These are phyloP conservation scores for Bromus sterilis DNA, from an alignment of 176 grass and related monocot genomes.

Conservation along the genomic window DNA sequence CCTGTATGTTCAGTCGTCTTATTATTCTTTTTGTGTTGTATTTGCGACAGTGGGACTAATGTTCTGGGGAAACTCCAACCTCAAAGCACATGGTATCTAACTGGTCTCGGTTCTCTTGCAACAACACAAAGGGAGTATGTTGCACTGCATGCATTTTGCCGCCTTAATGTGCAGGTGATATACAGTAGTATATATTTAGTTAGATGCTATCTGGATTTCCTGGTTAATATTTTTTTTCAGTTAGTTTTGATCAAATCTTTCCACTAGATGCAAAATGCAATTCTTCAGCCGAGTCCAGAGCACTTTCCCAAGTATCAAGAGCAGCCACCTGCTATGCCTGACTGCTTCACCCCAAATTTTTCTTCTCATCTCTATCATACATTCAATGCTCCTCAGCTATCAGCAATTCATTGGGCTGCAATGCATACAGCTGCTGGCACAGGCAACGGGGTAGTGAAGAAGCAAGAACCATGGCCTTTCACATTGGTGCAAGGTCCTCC, in stretches of 20 bases:
- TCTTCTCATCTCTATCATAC: conserved; percentile 62
- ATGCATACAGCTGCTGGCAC: conserved; percentile 80
- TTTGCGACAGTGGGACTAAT: conserved; percentile 34
- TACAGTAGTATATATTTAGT: not conserved
- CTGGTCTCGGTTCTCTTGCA: conserved; percentile 67
- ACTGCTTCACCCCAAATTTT: conserved; percentile 82
- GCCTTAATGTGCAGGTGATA: conserved; percentile 53
- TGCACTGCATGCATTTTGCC: conserved; percentile 71
- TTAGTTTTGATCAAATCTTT: conserved; percentile 9
- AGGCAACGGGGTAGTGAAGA: conserved; percentile 51
- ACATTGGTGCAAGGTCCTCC: conserved; percentile 91
- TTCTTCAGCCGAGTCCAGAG: conserved; percentile 78
- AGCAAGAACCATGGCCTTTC: conserved; percentile 94
- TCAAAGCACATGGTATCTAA: conserved; percentile 61
- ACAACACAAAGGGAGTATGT: conserved; percentile 86
- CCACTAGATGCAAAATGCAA: conserved; percentile 87
- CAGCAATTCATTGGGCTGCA: conserved; percentile 91
- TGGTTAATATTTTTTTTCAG: not conserved
- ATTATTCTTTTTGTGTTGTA: not conserved
- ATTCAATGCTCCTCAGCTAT: conserved; percentile 76
- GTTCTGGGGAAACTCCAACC: conserved; percentile 65
- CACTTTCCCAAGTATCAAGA: conserved; percentile 85
- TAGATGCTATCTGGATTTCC: not conserved
- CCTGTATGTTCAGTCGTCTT: not conserved
- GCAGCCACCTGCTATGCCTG: conserved; percentile 72